Evolutionary conservation across 345 rosid genomes (phyloP).

Genomic region (Citrus glauca): DNA sequence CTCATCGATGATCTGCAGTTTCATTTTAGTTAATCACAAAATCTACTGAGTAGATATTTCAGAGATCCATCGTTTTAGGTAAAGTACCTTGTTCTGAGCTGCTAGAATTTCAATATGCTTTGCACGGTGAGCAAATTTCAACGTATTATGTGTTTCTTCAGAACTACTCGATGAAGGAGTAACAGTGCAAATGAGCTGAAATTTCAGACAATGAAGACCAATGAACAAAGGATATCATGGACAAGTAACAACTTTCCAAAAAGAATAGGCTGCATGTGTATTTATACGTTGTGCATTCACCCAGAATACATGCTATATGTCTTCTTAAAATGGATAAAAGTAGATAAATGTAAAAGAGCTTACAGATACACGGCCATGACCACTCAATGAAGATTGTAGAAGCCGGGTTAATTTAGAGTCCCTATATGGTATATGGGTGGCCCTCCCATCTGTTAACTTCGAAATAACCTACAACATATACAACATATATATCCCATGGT

Average conservation of each 20-base stretch:
- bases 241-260: neutral
- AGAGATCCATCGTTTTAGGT: neutral
- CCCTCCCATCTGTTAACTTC: slow-evolving; percentile 87
- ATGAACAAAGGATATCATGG: slow-evolving; percentile 5
- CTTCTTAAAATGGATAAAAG: neutral
- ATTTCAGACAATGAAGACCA: slow-evolving; percentile 29
- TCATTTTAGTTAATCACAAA: slow-evolving; percentile 19
- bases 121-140: slow-evolving; percentile 98
- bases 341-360: slow-evolving; percentile 24
- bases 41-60: neutral
- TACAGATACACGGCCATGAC: slow-evolving; percentile 99
- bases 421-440: slow-evolving; percentile 92
- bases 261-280: neutral
- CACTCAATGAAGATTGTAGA: slow-evolving; percentile 94
- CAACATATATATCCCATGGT: slow-evolving; percentile 6
- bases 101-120: slow-evolving; percentile 98
- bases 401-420: slow-evolving; percentile 98
- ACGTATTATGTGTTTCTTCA: slow-evolving; percentile 97
- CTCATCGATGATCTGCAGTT: slow-evolving; percentile 88
- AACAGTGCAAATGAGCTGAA: slow-evolving; percentile 96
- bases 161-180: slow-evolving; percentile 95
- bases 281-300: neutral
- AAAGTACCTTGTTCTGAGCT: slow-evolving; percentile 78
- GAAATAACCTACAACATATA: slow-evolving; percentile 73
- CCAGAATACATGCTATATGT: slow-evolving; percentile 11